Evolutionary conservation across 345 rosid genomes (phyloP), one percentile per base, ranked within the genome.

Genomic region (Moricandia moricandioides): DNA sequence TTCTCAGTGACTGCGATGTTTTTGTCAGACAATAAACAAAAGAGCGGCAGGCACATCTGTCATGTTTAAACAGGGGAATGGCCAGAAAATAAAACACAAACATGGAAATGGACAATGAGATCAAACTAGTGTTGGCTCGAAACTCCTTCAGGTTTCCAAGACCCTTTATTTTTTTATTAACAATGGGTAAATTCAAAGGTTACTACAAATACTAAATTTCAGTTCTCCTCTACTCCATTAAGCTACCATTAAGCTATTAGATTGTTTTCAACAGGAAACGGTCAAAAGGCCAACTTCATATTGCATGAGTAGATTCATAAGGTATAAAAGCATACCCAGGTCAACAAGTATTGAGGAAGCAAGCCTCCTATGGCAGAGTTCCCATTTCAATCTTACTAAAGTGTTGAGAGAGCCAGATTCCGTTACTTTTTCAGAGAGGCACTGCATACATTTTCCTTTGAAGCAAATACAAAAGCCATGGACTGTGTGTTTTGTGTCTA

Each of bases 341-440:
- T 86, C 84, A 76, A 78, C 66, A 37, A 95, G 86, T 47, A 84
- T 73, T 76, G 89, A 82, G 57, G 84, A 69, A 51, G 81, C 84
- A 49, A 86, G 86, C 63, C 75, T 86, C 82, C 97, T 85, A 73
- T 86, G 85, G 66, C 75, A 79, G 68, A 88, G 75, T 77, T 95
- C 96, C 97, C 91, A 84, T 73, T 85, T 89, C 79, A 89, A 35
- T 51, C 64, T 65, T 27, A 88, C 63, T 64, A 83, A 80, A 78
- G 67, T 81, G 65, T 18, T 78, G 51, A 95, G 47, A 33, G 80
- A 74, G 67, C 84, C 86, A 77, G 97, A 83, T 70, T 83, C 83
- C 39, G 63, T 58, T 63, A 82, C 86, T 71, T 85, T 83, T 62
- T 26, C 55, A 1, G 81, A 70, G 74, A 83, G 87, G 78, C 93